Base-by-base conservation (phyloP, 306 rosid species). In the Nissolia schottii region DNA sequence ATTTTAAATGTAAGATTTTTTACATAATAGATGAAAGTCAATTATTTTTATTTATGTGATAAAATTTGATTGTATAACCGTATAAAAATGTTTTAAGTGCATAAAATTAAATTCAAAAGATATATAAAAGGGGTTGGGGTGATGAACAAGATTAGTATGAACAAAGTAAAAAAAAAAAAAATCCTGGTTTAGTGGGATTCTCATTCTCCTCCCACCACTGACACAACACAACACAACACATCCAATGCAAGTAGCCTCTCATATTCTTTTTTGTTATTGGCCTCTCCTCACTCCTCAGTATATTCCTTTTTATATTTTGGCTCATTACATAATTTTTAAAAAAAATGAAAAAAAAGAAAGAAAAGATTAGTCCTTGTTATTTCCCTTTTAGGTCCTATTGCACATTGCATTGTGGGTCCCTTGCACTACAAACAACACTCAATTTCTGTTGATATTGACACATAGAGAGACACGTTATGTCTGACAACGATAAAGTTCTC, bases 131-230 rank as follows among this genome's bases (percentile, higher is more conserved):
- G 10, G n/a, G n/a, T n/a, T n/a, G 6, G 62, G 49, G 40, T 37
- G 64, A 73, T 34, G 40, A 63, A 54, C 38, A 61, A 51, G 35
- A 85, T 76, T 73, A 71, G 70, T 49, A 75, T 82, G 62, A 79
- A 56, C 54, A 68, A 73, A 70, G 79, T 31, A 41, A 73, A 79
- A 56, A 46, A 68, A 73, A 70, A 76, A 24, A 41, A 73, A 75
- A 65, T 55, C 71, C 63, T 29, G 55, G 55, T 32, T 74, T 71
- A 90, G 93, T 88, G 96, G 93, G 88, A 83, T 86, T 88, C 87
- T 83, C 70, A 75, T 87, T 86, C 91, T 62, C 49, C 46, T 82
- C 83, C 91, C 88, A 87, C 87, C 86, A 76, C 60, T 69, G 43
- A 53, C 80, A 68, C 60, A 7, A 55, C 77, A n/a, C n/a, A n/a